Evolutionary conservation across 2,329 filamentous ascomycete species (phyloP).

Genomic region (Clonostachys rhizophaga): DNA sequence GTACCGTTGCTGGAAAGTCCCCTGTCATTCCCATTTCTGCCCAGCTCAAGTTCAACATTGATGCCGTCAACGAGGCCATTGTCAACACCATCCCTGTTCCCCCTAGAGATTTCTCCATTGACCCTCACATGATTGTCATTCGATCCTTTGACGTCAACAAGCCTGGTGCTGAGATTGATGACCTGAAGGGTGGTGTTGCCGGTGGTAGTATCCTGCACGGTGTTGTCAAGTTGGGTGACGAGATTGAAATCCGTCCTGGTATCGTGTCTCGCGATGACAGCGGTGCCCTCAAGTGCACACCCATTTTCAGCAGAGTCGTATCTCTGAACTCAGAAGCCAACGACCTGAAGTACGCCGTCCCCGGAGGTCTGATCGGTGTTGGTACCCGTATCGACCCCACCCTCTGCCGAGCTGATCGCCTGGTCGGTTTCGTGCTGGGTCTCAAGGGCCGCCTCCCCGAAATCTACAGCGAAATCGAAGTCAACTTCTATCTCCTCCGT

Average conservation of each 20-base stretch:
- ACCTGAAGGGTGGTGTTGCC: conserved; percentile 96
- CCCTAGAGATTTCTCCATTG: conserved; percentile 81
- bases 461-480: conserved; percentile 97
- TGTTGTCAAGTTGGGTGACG: conserved; percentile 93
- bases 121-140: conserved; percentile 98
- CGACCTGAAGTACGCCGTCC: conserved; percentile 96
- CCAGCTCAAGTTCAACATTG: conserved; percentile 99
- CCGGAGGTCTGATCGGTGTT: conserved; percentile 96
- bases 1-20: conserved; percentile 90
- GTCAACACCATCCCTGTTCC: conserved; percentile 94
- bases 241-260: conserved; percentile 98
- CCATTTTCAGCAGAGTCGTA: conserved; percentile 93
- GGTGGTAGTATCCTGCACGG: conserved; percentile 95
- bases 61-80: conserved; percentile 94
- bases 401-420: conserved; percentile 96
- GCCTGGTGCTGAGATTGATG: conserved; percentile 96
- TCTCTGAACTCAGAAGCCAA: conserved; percentile 97
- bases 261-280: conserved; percentile 94
- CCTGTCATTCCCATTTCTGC: conserved; percentile 96
- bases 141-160: conserved; percentile 99
- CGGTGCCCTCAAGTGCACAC: conserved; percentile 92
- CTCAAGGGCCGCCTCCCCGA: conserved; percentile 89
- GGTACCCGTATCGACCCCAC: conserved; percentile 97
- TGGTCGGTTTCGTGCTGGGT: conserved; percentile 96
- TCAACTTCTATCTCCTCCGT: conserved; percentile 98